A percentile compares a stretch with the other conserved stretches of the same genome.
These are phyloP conservation scores for Pelargonium myrrhifolium DNA, from an alignment of 441 rosid genomes.

Conservation along the genomic window DNA sequence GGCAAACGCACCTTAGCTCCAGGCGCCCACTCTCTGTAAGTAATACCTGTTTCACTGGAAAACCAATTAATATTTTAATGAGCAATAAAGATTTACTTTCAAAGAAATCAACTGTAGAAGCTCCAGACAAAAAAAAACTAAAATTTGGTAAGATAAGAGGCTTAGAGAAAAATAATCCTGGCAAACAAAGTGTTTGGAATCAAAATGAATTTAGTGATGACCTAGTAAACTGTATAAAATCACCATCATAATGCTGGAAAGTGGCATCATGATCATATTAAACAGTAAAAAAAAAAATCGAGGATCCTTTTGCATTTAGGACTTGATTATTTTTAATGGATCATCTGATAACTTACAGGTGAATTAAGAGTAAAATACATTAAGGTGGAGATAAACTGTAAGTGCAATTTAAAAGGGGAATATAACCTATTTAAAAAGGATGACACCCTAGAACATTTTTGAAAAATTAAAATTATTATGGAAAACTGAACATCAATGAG, in stretches of 20 bases:
- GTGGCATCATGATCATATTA: no score
- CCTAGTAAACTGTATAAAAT: not conserved
- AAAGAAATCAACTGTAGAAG: not conserved
- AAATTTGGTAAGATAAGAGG: not conserved
- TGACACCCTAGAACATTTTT: not conserved
- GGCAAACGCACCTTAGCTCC: constrained; percentile 76
- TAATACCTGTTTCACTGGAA: constrained; percentile 76
- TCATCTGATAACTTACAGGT: no score
- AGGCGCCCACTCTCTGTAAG: constrained; percentile 98
- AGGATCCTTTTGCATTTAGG: no score
- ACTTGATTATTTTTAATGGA: no score
- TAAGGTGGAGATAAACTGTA: not conserved
- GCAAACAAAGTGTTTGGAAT: not conserved
- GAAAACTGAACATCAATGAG: not conserved
- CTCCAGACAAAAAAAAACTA: not conserved
- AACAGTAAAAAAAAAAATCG: no score
- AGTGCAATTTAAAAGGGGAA: not conserved
- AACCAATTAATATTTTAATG: constrained; percentile 27
- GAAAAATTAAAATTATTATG: not conserved
- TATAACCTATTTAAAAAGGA: not conserved
- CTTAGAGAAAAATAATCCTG: not conserved
- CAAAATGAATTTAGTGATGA: not conserved
- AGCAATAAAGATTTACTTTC: constrained; percentile 20
- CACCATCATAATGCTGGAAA: not conserved
- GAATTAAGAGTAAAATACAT: not conserved